phyloP scores from a whole-genome alignment of 192 early-diverging fungal species.

The Umbelopsis ramanniana region DNA sequence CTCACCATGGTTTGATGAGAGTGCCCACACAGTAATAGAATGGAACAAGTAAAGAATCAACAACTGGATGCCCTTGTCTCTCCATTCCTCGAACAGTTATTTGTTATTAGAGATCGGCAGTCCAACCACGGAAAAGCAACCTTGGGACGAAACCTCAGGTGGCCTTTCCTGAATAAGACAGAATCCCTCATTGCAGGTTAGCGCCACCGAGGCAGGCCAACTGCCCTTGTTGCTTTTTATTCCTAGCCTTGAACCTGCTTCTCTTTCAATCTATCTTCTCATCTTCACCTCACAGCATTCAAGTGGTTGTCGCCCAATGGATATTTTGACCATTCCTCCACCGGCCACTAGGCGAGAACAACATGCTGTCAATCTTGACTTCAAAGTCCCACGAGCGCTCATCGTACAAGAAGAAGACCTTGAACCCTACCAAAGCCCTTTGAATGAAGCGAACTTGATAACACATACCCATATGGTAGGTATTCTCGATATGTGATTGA shows the following conservation, averaged over 20 bases:
- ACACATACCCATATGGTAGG: slow-evolving; percentile 3
- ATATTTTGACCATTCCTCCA: slow-evolving; percentile 3
- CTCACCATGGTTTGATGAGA: too few relatives aligned
- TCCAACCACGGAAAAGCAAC: too few relatives aligned
- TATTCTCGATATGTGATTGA: neutral
- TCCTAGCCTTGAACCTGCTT: neutral
- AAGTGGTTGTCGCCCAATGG: neutral
- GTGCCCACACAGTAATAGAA: too few relatives aligned
- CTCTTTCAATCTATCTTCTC: neutral
- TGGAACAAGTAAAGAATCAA: too few relatives aligned
- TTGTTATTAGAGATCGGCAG: too few relatives aligned
- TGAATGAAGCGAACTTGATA: neutral
- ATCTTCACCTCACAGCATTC: neutral
- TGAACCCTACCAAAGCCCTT: slow-evolving; percentile 8
- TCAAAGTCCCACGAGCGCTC: slow-evolving; percentile 10
- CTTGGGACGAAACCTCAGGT: slow-evolving; percentile 2
- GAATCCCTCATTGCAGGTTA: neutral
- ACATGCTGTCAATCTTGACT: neutral
- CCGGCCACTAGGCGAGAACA: neutral
- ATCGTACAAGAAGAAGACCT: neutral
- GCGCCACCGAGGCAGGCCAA: neutral
- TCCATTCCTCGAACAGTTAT: too few relatives aligned
- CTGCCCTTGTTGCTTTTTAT: neutral
- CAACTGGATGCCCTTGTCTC: too few relatives aligned
- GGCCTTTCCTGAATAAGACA: slow-evolving; percentile 8